Percentiles rank a stretch among this genome's conserved stretches.
Conservation (phyloP, 75 land plant species). For the Chamaecyparis obtusa region DNA sequence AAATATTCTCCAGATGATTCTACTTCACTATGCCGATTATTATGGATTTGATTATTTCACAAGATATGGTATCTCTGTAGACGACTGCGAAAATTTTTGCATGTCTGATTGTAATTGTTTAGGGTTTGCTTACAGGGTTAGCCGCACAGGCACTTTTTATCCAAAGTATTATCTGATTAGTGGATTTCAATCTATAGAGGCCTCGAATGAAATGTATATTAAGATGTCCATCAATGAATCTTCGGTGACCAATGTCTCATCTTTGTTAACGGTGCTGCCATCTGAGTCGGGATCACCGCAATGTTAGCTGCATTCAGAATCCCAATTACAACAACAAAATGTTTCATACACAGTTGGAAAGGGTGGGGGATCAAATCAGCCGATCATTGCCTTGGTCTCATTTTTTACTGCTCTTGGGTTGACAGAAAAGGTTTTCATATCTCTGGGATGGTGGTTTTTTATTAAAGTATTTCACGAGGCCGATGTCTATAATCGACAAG, state of each 20-base stretch:
- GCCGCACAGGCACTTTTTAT: constrained; percentile 26
- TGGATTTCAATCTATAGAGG: constrained; percentile 23
- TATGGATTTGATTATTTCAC: constrained; percentile 35
- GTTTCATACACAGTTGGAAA: not conserved
- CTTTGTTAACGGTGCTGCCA: not conserved
- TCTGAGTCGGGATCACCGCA: not conserved
- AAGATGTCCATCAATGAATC: constrained; percentile 12
- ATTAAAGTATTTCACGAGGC: not conserved
- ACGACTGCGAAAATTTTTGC: constrained; percentile 28
- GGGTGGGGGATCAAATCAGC: constrained; percentile 18
- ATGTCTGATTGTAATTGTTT: constrained; percentile 24
- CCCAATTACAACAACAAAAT: not conserved
- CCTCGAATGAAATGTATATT: constrained; percentile 20
- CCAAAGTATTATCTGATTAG: constrained; percentile 29
- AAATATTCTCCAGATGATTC: constrained; percentile 13
- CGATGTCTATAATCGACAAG: constrained; percentile 13
- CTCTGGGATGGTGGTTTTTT: constrained; percentile 7
- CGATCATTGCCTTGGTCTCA: constrained; percentile 13
- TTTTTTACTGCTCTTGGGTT: constrained; percentile 21
- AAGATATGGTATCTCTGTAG: not conserved
- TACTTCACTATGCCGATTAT: constrained; percentile 30
- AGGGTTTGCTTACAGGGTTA: constrained; percentile 24
- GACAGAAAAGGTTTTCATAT: constrained; percentile 12
- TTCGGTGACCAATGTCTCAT: not conserved
- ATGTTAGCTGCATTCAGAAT: not conserved